Evolutionary conservation across 2,329 filamentous ascomycete species (phyloP).

Genomic region (Sclerotinia sclerotiorum): DNA sequence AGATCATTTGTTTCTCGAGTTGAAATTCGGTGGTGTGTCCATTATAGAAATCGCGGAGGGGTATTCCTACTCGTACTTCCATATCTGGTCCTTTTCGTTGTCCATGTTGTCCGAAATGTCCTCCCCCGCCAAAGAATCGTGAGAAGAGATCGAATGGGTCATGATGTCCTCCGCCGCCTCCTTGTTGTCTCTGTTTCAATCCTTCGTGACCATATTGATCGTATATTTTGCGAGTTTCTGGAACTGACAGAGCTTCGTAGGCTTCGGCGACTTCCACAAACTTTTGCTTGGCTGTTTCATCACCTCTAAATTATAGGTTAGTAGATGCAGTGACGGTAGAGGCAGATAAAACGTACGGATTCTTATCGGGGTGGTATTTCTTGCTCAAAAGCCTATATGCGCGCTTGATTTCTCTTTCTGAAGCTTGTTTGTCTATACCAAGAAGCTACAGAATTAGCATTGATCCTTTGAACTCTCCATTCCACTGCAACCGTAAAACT

Average conservation of each 20-base stretch:
- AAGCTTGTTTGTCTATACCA: conserved; percentile 74
- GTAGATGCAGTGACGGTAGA: background rate
- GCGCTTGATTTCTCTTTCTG: conserved; percentile 86
- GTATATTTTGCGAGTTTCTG: conserved; percentile 83
- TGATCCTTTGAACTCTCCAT: background rate
- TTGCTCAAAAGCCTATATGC: conserved; percentile 91
- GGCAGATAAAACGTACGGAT: conserved; percentile 65
- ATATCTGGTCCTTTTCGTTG: conserved; percentile 84
- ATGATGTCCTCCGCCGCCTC: conserved; percentile 63
- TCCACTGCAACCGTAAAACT: background rate
- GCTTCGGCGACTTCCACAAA: conserved; percentile 94
- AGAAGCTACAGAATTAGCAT: conserved; percentile 51
- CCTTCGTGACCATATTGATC: conserved; percentile 93
- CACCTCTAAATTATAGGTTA: conserved; percentile 55
- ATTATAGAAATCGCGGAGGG: conserved; percentile 89
- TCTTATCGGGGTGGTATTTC: conserved; percentile 97
- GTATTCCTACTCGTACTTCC: conserved; percentile 77
- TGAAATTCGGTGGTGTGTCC: conserved; percentile 83
- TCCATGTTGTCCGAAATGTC: conserved; percentile 67
- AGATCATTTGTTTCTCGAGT: conserved; percentile 93
- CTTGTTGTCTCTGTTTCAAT: conserved; percentile 76
- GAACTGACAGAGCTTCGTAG: conserved; percentile 84
- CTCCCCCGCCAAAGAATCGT: conserved; percentile 87
- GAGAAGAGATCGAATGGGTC: conserved; percentile 97
- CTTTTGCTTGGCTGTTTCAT: conserved; percentile 78